Percentiles rank a stretch among this genome's conserved stretches.
These are phyloP conservation scores for Moelleriella libera DNA, from an alignment of 2,329 filamentous ascomycete genomes.

Conservation along the genomic window DNA sequence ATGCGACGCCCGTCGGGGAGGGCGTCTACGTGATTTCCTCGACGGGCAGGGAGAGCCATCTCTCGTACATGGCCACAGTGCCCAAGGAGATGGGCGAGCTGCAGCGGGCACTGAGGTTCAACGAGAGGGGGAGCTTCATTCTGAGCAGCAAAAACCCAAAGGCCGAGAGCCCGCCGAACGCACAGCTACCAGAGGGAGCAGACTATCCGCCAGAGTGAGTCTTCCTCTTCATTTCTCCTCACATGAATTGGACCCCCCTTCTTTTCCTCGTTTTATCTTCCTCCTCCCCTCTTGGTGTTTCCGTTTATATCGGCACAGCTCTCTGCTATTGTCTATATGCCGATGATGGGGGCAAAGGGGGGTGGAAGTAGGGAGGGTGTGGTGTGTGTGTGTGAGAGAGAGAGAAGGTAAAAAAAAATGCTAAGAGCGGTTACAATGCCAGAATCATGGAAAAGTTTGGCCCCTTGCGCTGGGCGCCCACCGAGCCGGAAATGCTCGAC, in stretches of 20 bases:
- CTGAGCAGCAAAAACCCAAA: constrained; percentile 70
- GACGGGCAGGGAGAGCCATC: constrained; percentile 56
- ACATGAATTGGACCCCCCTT: no score
- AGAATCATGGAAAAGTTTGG: constrained; percentile 60
- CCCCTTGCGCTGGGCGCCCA: constrained; percentile 58
- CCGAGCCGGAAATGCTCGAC: constrained; percentile 59
- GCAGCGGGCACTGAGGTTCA: constrained; percentile 64
- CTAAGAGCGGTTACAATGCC: background rate
- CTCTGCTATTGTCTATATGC: background rate
- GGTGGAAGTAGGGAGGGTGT: no score
- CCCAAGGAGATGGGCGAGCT: constrained; percentile 56
- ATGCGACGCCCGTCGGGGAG: constrained; percentile 65
- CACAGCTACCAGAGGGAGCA: constrained; percentile 47
- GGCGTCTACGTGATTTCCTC: constrained; percentile 73
- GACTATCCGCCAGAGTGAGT: constrained; percentile 58
- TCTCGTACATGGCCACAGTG: constrained; percentile 68
- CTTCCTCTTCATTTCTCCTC: background rate
- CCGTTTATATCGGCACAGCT: background rate
- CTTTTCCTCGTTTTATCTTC: no score
- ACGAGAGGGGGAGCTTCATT: constrained; percentile 39
- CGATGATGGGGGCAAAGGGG: no score
- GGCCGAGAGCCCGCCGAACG: constrained; percentile 48
- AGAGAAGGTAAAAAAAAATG: background rate
- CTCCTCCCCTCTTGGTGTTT: background rate
- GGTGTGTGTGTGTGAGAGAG: background rate